Percentiles rank a stretch among this genome's conserved stretches.
These are phyloP conservation scores for Brasilioporus rufonigricans DNA, from an alignment of 768 basidiomycete species.

Conservation along the genomic window DNA sequence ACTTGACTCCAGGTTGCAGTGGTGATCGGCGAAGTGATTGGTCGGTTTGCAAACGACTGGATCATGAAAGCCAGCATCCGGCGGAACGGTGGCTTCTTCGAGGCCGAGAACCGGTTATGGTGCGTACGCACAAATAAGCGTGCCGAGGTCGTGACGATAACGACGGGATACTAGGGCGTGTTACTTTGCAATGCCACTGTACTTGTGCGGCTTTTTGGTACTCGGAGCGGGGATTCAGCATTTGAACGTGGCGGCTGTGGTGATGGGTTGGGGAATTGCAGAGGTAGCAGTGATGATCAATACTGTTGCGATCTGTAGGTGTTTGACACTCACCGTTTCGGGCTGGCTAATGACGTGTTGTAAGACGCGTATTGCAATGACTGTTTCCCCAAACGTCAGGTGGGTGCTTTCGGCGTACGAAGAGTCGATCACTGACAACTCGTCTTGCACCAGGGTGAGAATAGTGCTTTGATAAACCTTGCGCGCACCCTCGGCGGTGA, in stretches of 20 bases:
- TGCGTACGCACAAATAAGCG: constrained; percentile 9
- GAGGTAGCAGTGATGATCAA: constrained; percentile 36
- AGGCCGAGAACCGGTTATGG: constrained; percentile 48
- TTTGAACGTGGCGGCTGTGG: constrained; percentile 27
- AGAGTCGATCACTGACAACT: neutral
- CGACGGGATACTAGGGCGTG: constrained; percentile 26
- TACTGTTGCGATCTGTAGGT: constrained; percentile 40
- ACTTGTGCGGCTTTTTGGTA: constrained; percentile 40
- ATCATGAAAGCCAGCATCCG: constrained; percentile 44
- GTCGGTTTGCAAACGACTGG: constrained; percentile 51
- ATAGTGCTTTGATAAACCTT: constrained; percentile 43
- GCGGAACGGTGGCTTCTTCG: constrained; percentile 50
- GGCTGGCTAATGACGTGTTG: neutral
- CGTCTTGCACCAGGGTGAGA: constrained; percentile 34
- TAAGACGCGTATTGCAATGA: constrained; percentile 40
- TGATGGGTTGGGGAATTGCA: constrained; percentile 47
- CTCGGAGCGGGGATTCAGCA: constrained; percentile 40
- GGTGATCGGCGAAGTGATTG: constrained; percentile 49
- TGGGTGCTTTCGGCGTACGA: neutral
- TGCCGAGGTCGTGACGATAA: neutral
- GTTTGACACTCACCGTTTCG: neutral
- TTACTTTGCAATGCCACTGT: constrained; percentile 41
- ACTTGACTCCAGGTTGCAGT: constrained; percentile 39
- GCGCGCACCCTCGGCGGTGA: constrained; percentile 34
- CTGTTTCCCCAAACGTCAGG: constrained; percentile 36